These are phyloP conservation scores for Lactarius indigo DNA, from an alignment of 768 basidiomycete genomes.

Conservation along the genomic window DNA sequence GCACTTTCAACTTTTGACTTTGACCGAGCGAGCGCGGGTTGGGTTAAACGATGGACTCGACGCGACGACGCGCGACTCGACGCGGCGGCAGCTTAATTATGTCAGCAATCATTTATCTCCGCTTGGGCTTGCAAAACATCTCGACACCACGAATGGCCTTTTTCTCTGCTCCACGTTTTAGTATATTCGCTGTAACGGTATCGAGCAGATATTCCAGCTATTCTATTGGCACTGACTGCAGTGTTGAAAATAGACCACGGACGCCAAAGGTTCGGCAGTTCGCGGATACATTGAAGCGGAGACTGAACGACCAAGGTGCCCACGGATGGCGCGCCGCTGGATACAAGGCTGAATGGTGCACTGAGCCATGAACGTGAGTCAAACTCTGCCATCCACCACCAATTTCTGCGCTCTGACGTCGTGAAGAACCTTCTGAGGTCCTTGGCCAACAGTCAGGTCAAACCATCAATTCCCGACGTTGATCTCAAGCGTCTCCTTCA, in stretches of 20 bases:
- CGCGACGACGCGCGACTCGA: slow-evolving; percentile 21
- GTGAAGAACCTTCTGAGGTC: slow-evolving; percentile 84
- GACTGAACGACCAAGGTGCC: slow-evolving; percentile 29
- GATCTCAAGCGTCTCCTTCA: slow-evolving; percentile 81
- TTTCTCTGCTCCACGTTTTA: not conserved
- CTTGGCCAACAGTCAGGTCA: slow-evolving; percentile 73
- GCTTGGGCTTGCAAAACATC: not conserved
- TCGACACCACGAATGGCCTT: not conserved
- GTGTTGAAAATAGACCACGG: not conserved
- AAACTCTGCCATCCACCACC: slow-evolving; percentile 31
- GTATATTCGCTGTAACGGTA: not conserved
- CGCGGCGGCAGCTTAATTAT: slow-evolving; percentile 19
- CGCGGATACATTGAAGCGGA: slow-evolving; percentile 26
- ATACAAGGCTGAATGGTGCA: slow-evolving; percentile 30
- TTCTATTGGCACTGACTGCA: not conserved
- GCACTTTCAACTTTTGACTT: not conserved
- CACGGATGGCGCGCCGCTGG: slow-evolving; percentile 29
- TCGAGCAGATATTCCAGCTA: not conserved
- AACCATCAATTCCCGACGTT: slow-evolving; percentile 52
- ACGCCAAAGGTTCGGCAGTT: not conserved
- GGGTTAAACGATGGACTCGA: slow-evolving; percentile 4
- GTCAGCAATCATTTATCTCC: slow-evolving; percentile 12
- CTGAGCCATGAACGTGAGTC: slow-evolving; percentile 38
- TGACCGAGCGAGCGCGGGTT: slow-evolving; percentile 2
- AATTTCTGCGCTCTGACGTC: slow-evolving; percentile 20